These are phyloP conservation scores for Polymyxa betae DNA, from an alignment of 208 protist species.

Conservation along the genomic window DNA sequence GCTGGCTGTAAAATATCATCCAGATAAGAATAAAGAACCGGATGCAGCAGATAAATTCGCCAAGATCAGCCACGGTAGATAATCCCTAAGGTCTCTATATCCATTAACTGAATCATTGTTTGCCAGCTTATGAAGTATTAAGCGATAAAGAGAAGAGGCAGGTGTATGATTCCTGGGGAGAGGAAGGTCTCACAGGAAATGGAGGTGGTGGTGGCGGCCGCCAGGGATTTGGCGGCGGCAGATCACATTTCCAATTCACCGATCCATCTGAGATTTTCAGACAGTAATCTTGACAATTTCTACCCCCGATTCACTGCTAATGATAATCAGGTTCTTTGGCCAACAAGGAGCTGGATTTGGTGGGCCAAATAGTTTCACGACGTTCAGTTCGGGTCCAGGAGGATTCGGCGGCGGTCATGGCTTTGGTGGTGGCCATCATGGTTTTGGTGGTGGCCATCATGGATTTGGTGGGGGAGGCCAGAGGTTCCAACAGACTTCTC, in stretches of 20 bases:
- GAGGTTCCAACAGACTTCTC: not conserved
- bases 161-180: constrained; percentile 95
- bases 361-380: not conserved
- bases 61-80: constrained; percentile 18
- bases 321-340: constrained; percentile 34
- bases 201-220: constrained; percentile 69
- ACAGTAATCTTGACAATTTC: not conserved
- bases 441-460: not conserved
- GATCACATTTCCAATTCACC: constrained; percentile 50
- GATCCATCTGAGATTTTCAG: constrained; percentile 52
- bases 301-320: not conserved
- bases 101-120: constrained; percentile 61
- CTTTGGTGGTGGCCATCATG: not conserved
- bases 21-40: constrained; percentile 50
- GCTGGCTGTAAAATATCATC: constrained; percentile 55
- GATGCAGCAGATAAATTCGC: not conserved
- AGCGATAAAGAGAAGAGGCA: constrained; percentile 90
- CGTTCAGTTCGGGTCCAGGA: constrained; percentile 14
- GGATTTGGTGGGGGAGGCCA: not conserved
- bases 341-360: not conserved
- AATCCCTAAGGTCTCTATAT: not conserved
- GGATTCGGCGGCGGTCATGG: not conserved
- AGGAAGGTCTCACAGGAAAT: constrained; percentile 90
- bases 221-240: constrained; percentile 78
- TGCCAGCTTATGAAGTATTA: constrained; percentile 94